A percentile compares a stretch with the other conserved stretches of the same genome.
phyloP scores from a whole-genome alignment of 2,329 filamentous ascomycete species.

The Colletotrichum higginsianum region DNA sequence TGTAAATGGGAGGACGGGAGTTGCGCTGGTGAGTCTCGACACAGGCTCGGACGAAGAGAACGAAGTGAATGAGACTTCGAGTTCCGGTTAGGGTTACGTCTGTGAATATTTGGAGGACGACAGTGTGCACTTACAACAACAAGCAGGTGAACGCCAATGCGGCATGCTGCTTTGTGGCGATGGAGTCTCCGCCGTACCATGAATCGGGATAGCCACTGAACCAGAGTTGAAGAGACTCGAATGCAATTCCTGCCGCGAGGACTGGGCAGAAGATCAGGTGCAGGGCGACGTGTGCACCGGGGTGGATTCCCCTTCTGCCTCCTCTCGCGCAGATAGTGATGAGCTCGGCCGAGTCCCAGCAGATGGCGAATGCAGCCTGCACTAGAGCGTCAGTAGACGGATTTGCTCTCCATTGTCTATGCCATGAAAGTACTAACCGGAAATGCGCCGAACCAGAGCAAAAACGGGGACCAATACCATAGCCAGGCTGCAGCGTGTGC shows the following conservation, averaged over 20 bases:
- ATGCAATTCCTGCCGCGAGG: slow-evolving; percentile 47
- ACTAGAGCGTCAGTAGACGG: slow-evolving; percentile 1
- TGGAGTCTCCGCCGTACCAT: neutral
- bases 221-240: slow-evolving; percentile 43
- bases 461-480: neutral
- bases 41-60: slow-evolving; percentile 58
- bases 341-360: slow-evolving; percentile 57
- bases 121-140: slow-evolving; percentile 29
- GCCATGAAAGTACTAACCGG: slow-evolving; percentile 13
- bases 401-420: neutral
- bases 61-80: slow-evolving; percentile 51
- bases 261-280: slow-evolving; percentile 60
- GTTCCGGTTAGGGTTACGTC: no score
- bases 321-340: slow-evolving; percentile 53
- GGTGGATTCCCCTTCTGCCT: slow-evolving; percentile 56
- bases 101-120: neutral
- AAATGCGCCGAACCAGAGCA: slow-evolving; percentile 14
- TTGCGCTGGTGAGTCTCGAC: slow-evolving; percentile 55
- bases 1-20: slow-evolving; percentile 23
- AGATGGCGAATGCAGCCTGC: slow-evolving; percentile 54
- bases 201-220: slow-evolving; percentile 24
- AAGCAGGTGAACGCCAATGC: slow-evolving; percentile 43
- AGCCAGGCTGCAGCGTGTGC: slow-evolving; percentile 3
- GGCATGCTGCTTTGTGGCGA: slow-evolving; percentile 37
- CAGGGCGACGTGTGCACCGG: slow-evolving; percentile 60